phyloP scores from a whole-genome alignment of 345 rosid genomes.

The Jatropha curcas region DNA sequence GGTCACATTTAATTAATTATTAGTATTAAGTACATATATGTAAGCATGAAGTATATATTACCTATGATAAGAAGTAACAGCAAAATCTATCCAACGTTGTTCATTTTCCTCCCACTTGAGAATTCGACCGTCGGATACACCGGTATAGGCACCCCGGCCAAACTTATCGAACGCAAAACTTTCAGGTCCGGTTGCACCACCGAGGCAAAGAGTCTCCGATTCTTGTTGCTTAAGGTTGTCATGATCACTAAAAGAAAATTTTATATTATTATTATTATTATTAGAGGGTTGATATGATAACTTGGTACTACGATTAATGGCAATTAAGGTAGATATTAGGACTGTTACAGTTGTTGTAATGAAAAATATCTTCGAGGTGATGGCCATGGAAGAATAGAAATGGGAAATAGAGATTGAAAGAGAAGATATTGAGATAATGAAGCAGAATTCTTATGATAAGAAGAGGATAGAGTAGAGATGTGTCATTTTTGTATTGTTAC shows the following conservation, averaged over 20 bases:
- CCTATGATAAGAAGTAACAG: conserved; percentile 2
- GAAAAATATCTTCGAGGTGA: neutral
- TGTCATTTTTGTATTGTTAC: too few species aligned
- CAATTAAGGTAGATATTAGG: neutral
- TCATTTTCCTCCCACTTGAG: neutral
- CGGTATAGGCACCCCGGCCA: conserved; percentile 7
- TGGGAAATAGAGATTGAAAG: too few species aligned
- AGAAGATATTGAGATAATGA: too few species aligned
- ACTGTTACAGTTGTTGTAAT: neutral
- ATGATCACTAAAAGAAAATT: neutral
- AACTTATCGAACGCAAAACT: conserved; percentile 6
- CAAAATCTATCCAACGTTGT: conserved; percentile 10
- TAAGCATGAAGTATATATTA: neutral
- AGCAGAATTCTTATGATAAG: too few species aligned
- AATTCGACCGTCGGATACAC: conserved; percentile 10
- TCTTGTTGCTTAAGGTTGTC: too few species aligned
- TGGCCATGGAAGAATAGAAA: too few species aligned
- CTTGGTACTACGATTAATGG: neutral
- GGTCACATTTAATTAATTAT: neutral
- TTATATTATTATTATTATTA: too few species aligned
- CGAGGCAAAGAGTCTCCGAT: neutral
- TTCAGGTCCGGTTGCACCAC: conserved; percentile 11
- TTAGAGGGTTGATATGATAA: neutral
- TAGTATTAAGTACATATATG: too few species aligned
- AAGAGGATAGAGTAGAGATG: too few species aligned